Conservation (phyloP, 768 basidiomycete genomes). For the Clathrus columnatus region DNA sequence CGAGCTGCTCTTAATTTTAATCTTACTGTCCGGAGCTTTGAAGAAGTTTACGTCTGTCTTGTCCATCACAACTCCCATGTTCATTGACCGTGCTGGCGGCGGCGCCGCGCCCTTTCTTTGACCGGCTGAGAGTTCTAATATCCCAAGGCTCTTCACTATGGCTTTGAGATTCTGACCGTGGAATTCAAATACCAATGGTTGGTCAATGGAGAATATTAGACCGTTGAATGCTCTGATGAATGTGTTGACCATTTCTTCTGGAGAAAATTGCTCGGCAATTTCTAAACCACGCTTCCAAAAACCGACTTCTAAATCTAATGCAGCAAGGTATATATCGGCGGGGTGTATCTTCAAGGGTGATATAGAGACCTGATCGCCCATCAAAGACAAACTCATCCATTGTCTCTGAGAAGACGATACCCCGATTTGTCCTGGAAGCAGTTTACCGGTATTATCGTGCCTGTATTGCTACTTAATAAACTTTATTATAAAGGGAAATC, state of each 20-base stretch:
- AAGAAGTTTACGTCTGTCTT: constrained; percentile 88
- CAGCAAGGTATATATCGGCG: constrained; percentile 50
- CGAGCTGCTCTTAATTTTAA: constrained; percentile 87
- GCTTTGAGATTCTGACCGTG: constrained; percentile 78
- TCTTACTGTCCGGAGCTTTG: constrained; percentile 70
- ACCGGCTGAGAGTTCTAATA: constrained; percentile 54
- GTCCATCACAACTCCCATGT: constrained; percentile 75
- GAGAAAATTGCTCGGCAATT: constrained; percentile 63
- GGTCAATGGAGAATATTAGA: constrained; percentile 57
- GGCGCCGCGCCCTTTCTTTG: constrained; percentile 31
- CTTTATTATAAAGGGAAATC: not conserved
- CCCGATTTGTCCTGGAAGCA: constrained; percentile 65
- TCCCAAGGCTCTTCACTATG: constrained; percentile 47
- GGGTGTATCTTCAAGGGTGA: constrained; percentile 37
- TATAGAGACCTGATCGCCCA: constrained; percentile 68
- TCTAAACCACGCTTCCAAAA: constrained; percentile 49
- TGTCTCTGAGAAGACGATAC: constrained; percentile 71
- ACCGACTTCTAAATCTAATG: constrained; percentile 72
- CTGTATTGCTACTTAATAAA: constrained; percentile 28
- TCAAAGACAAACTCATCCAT: constrained; percentile 80
- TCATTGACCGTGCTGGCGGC: constrained; percentile 9
- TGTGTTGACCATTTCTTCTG: constrained; percentile 74
- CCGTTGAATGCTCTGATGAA: constrained; percentile 71
- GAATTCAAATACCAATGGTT: constrained; percentile 79
- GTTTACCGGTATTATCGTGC: constrained; percentile 67